phyloP scores from a whole-genome alignment of 2,329 filamentous ascomycete species.

The Xylariaceae sp. region DNA sequence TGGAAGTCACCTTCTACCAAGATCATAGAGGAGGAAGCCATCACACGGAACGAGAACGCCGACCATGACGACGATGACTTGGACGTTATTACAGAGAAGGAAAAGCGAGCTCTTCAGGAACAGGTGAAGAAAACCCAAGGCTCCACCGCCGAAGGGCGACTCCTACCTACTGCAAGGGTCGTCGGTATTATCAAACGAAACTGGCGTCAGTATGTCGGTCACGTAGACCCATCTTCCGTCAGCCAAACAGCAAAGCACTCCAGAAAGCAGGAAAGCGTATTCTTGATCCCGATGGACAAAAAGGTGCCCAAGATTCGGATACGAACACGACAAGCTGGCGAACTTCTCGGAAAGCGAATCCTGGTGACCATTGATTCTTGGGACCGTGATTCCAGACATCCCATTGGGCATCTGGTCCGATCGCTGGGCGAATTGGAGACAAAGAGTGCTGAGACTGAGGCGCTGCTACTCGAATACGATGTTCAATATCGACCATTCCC shows the following conservation, averaged over 20 bases:
- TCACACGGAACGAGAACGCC: slow-evolving; percentile 90
- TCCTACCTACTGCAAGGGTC: slow-evolving; percentile 86
- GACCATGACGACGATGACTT: slow-evolving; percentile 75
- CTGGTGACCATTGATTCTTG: slow-evolving; percentile 91
- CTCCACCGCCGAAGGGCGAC: slow-evolving; percentile 65
- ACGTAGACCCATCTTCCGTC: slow-evolving; percentile 83
- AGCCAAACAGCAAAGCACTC: slow-evolving; percentile 68
- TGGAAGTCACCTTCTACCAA: slow-evolving; percentile 96
- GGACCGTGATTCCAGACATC: slow-evolving; percentile 90
- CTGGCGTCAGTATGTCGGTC: slow-evolving; percentile 96
- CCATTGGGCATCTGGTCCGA: slow-evolving; percentile 87
- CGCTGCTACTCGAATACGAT: slow-evolving; percentile 87
- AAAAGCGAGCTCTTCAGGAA: slow-evolving; percentile 81
- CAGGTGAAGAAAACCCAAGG: slow-evolving; percentile 83
- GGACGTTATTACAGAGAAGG: slow-evolving; percentile 79
- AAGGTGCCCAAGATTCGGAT: slow-evolving; percentile 93
- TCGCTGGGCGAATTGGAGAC: slow-evolving; percentile 90
- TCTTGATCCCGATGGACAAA: slow-evolving; percentile 97
- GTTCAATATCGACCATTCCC: slow-evolving; percentile 97
- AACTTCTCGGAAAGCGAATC: slow-evolving; percentile 85
- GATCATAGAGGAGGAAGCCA: slow-evolving; percentile 86
- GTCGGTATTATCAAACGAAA: slow-evolving; percentile 92
- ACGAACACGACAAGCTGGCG: slow-evolving; percentile 80
- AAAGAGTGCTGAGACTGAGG: slow-evolving; percentile 96
- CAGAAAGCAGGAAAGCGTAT: slow-evolving; percentile 84